Base-by-base conservation (phyloP, 164 flowering plant species). In the Taxillus chinensis region DNA sequence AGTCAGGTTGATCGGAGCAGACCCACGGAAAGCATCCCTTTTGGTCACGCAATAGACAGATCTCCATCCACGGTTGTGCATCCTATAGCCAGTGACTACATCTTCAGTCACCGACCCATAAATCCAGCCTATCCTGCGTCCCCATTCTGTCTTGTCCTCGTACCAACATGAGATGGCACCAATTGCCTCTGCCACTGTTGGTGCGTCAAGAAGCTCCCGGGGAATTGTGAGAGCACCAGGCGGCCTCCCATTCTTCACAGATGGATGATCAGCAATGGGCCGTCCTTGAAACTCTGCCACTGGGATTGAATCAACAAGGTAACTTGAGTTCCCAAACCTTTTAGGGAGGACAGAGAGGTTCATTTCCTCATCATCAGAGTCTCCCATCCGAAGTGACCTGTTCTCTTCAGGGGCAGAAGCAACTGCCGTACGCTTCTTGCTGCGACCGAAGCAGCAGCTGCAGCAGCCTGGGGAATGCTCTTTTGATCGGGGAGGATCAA, bases 81-180 rank as follows among this genome's bases (percentile, higher is more conserved):
- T 89, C 53, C 91, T 67, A 59, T 80, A 89, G 1, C 96, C 92
- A 5, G 96, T 89, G 41, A 89, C 86, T 58, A 89, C 89, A 63
- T 89, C 96, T 65, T 89, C 96, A 0, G 96, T 88, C 5, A 86
- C 89, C 7, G 91, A 86, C n/a, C 91, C 91, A 51, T 87, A 87
- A 63, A 87, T 85, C 95, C 92, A 88, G 7, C 96, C 96, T 38
- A 89, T 77, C 3, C 90, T 71, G 6, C 70, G 65, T 10, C 96
- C 96, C 96, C 96, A 89, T 66, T 89, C 89, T 5, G 91, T 89
- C 62, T 89, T 86, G 59, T 90, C 93, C 49, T 90, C 93, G 49
- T 90, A 90, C 87, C 89, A 81, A 60, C 89, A 86, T 0, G 86
- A 81, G 43, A 86, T 82, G 40, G 81, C 92, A 61, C 83, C 74